A percentile compares a stretch with the other conserved stretches of the same genome.
These are phyloP conservation scores for Viola pubescens DNA, from an alignment of 441 rosid genomes.

Conservation along the genomic window DNA sequence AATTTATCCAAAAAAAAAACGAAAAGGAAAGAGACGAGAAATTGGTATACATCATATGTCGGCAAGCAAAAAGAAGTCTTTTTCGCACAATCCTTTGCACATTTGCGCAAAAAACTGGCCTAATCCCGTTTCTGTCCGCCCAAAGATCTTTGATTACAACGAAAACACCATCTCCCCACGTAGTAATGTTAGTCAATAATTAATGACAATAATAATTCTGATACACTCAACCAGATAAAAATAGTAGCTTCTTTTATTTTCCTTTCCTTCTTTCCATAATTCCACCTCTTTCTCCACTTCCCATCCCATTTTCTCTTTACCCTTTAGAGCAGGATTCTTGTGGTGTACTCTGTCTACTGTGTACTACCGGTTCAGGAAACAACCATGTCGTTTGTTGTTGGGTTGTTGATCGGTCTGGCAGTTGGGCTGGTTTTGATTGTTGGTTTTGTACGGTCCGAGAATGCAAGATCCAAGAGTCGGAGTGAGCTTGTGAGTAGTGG, in stretches of 20 bases:
- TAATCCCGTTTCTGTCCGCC: neutral
- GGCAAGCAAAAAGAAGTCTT: conserved; percentile 6
- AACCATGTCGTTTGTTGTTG: conserved; percentile 46
- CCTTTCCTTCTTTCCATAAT: neutral
- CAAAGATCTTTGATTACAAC: neutral
- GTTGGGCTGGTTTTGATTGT: conserved; percentile 63
- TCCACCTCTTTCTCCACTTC: neutral
- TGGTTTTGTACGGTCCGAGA: conserved; percentile 67
- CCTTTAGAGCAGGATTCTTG: too few species aligned
- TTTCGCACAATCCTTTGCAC: neutral
- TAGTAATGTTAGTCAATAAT: too few species aligned
- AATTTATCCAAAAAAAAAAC: too few species aligned
- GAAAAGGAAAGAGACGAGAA: too few species aligned
- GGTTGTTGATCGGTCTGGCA: conserved; percentile 62
- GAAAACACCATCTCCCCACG: neutral
- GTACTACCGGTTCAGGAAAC: neutral
- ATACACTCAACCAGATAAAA: too few species aligned
- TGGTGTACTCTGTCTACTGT: neutral
- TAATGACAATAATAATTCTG: too few species aligned
- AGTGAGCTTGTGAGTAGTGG: conserved; percentile 50
- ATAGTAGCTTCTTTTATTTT: too few species aligned
- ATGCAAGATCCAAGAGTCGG: conserved; percentile 74
- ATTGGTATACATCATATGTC: conserved; percentile 5
- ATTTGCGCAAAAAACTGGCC: too few species aligned
- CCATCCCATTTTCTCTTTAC: neutral